Evolutionary conservation across 768 basidiomycete genomes (phyloP), one percentile per base, ranked within the genome.

Genomic region (Mycena olivaceomarginata): DNA sequence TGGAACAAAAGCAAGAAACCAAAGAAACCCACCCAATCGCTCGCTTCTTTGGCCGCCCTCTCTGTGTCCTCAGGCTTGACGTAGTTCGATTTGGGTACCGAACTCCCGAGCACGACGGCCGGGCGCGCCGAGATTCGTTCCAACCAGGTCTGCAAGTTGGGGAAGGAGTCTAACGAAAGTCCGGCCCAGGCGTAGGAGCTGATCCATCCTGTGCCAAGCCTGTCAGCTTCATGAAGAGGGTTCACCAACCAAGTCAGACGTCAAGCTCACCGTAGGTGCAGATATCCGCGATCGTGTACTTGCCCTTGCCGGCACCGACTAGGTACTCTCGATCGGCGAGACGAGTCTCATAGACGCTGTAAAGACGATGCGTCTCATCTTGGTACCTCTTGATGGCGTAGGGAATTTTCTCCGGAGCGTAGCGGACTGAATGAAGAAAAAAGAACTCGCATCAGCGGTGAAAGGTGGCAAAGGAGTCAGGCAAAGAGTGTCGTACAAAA

Each of bases 331-430:
- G 66, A 45, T 53, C 66, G 66, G 66, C 66, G 25, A 67, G 66
- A 40, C 39, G 66, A 31, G 66, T 67, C 66, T 67, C 66, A 39
- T 67, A 67, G 48, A 67, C 66, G 66, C 66, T 53, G 66, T 67
- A 67, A 51, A 67, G 66, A 67, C 66, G 66, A 53, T 37, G 66
- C 46, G 66, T 67, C 66, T 67, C 66, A 53, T 67, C 66, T 37
- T 67, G 66, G 48, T 67, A 67, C 66, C 66, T 48, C 66, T 67
- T 67, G 48, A 67, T 67, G 46, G 46, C 66, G 66, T 67, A 67
- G 66, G 66, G 66, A 53, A 67, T 67, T 12, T 67, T 67, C 66
- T 67, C 66, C 66, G 66, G 66, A 39, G 66, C 66, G 66, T 67
- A 67, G 66, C 66, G 66, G 66, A 67, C 66, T 67, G 45, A 16